A percentile compares a stretch with the other conserved stretches of the same genome.
These are phyloP conservation scores for Raddia guianensis DNA, from an alignment of 176 grass and related monocot genomes.

Conservation along the genomic window DNA sequence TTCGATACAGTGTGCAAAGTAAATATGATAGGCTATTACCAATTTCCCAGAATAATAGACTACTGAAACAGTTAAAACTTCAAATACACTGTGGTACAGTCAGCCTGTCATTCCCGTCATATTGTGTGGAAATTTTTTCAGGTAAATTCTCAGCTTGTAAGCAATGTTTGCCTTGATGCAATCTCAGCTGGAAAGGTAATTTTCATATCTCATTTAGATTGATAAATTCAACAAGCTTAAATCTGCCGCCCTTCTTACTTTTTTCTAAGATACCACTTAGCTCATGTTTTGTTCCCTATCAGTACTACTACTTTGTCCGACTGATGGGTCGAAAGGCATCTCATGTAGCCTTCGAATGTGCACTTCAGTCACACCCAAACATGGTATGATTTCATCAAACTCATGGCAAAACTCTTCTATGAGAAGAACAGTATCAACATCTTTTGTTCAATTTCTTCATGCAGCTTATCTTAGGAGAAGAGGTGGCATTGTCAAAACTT, in stretches of 20 bases:
- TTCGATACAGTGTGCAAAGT: slow-evolving; percentile 82
- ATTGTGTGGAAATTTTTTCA: slow-evolving; percentile 39
- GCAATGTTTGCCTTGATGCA: slow-evolving; percentile 74
- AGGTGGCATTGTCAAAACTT: slow-evolving; percentile 77
- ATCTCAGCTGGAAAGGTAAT: slow-evolving; percentile 79
- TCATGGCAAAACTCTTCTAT: neutral
- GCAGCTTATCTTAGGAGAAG: slow-evolving; percentile 78
- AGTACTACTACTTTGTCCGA: slow-evolving; percentile 85
- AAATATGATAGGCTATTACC: neutral
- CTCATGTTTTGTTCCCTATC: slow-evolving; percentile 27
- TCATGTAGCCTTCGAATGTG: slow-evolving; percentile 76
- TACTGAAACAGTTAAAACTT: neutral
- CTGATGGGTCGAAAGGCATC: slow-evolving; percentile 76
- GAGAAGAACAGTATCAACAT: neutral
- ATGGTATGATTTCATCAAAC: slow-evolving; percentile 55
- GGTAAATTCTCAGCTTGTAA: slow-evolving; percentile 82
- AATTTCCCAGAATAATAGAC: neutral
- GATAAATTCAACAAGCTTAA: neutral
- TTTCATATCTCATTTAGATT: neutral
- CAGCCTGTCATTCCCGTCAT: slow-evolving; percentile 5
- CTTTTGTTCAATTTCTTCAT: neutral
- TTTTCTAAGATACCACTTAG: neutral
- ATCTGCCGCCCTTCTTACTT: neutral
- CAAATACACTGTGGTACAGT: neutral
- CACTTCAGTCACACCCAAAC: slow-evolving; percentile 81